Percentiles rank a stretch among this genome's conserved stretches.
These are phyloP conservation scores for Backusella mclennaniae DNA, from an alignment of 192 early-diverging fungal species.

Conservation along the genomic window DNA sequence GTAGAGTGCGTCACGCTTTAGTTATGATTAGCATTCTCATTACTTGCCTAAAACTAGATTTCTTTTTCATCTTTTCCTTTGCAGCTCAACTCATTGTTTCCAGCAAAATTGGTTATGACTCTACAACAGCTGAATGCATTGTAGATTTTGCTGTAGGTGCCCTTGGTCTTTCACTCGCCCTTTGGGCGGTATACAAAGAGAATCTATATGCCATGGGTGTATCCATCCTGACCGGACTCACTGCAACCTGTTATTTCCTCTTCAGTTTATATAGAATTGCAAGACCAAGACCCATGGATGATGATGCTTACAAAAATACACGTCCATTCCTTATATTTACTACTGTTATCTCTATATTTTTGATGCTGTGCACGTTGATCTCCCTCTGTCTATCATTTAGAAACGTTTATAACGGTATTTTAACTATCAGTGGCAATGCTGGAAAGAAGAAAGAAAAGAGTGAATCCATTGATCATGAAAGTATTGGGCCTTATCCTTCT, in stretches of 20 bases:
- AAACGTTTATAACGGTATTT: constrained; percentile 9
- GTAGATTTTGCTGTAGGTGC: constrained; percentile 36
- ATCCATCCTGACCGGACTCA: constrained; percentile 5
- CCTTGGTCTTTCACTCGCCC: constrained; percentile 23
- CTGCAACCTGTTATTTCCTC: constrained; percentile 28
- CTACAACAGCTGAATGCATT: constrained; percentile 25
- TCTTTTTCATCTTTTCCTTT: constrained; percentile 45
- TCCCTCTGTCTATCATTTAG: constrained; percentile 3
- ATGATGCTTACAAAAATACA: constrained; percentile 43
- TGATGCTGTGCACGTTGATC: constrained; percentile 22
- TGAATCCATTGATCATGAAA: neutral
- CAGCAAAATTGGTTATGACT: constrained; percentile 23
- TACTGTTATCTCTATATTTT: constrained; percentile 16
- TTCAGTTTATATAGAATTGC: constrained; percentile 27
- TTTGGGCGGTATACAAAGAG: constrained; percentile 27
- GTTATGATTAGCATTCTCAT: constrained; percentile 30
- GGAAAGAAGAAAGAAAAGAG: neutral
- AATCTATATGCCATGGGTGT: constrained; percentile 30
- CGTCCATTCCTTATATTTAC: constrained; percentile 42
- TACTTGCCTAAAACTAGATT: constrained; percentile 46
- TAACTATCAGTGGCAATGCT: neutral
- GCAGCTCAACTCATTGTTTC: constrained; percentile 48
- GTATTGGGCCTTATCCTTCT: neutral
- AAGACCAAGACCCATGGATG: neutral
- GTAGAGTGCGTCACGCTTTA: constrained; percentile 27